Evolutionary conservation across 1,139 yeast genomes (phyloP).

Genomic region (Lodderomyces metapsilosis): DNA sequence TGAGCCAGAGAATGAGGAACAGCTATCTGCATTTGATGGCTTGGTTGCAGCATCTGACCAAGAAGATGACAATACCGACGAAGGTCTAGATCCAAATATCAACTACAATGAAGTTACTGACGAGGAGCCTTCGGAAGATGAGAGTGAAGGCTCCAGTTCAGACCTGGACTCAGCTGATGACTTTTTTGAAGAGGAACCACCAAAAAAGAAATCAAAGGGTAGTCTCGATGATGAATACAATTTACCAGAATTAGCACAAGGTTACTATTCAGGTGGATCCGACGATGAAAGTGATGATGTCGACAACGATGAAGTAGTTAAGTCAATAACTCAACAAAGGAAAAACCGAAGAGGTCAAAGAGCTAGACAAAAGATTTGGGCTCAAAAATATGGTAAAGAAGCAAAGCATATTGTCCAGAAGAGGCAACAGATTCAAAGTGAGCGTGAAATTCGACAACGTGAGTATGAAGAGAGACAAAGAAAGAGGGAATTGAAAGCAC

Average conservation of each 20-base stretch:
- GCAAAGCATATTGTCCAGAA: slow-evolving; percentile 85
- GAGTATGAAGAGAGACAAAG: slow-evolving; percentile 75
- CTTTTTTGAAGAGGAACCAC: slow-evolving; percentile 51
- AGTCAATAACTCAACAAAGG: slow-evolving; percentile 50
- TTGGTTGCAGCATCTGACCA: slow-evolving; percentile 59
- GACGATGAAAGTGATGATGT: slow-evolving; percentile 56
- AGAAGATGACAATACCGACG: slow-evolving; percentile 45
- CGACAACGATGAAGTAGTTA: slow-evolving; percentile 61
- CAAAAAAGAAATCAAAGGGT: slow-evolving; percentile 16
- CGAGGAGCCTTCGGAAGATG: slow-evolving; percentile 52
- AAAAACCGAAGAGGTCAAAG: slow-evolving; percentile 96
- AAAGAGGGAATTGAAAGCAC: slow-evolving; percentile 58
- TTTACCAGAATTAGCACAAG: slow-evolving; percentile 72
- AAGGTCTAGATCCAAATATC: slow-evolving; percentile 33
- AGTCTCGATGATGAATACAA: slow-evolving; percentile 22
- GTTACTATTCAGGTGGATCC: slow-evolving; percentile 78
- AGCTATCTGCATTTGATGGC: slow-evolving; percentile 44
- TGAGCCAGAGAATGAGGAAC: slow-evolving; percentile 25
- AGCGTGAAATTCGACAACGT: slow-evolving; percentile 55
- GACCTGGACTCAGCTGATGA: slow-evolving; percentile 52
- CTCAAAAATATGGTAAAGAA: slow-evolving; percentile 72
- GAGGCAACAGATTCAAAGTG: slow-evolving; percentile 49
- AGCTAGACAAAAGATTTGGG: slow-evolving; percentile 97
- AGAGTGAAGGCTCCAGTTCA: slow-evolving; percentile 27
- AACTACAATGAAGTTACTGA: slow-evolving; percentile 63